Evolutionary conservation across 495 filamentous ascomycete species (phyloP).

Genomic region (Eremomyces bilateralis): DNA sequence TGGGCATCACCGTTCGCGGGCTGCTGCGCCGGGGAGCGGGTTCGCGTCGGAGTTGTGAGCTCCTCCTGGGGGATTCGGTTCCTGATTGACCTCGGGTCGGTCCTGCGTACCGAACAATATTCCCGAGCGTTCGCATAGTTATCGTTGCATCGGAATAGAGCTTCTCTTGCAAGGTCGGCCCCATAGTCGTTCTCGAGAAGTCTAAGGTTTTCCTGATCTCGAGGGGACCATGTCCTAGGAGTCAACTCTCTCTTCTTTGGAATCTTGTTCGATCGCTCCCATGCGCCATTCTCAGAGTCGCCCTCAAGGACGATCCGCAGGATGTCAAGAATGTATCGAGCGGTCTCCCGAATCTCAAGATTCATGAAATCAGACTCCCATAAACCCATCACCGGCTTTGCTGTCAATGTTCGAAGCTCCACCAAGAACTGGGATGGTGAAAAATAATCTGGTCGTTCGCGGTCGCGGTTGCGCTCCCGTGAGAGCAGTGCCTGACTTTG

Average conservation of each 20-base stretch:
- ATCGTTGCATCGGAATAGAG: slow-evolving; percentile 62
- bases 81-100: slow-evolving; percentile 22
- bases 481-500: slow-evolving; percentile 40
- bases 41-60: slow-evolving; percentile 1
- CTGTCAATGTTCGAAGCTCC: slow-evolving; percentile 60
- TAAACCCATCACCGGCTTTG: slow-evolving; percentile 56
- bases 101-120: slow-evolving; percentile 44
- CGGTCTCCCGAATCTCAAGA: slow-evolving; percentile 47
- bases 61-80: slow-evolving; percentile 44
- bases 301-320: slow-evolving; percentile 57
- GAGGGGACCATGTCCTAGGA: slow-evolving; percentile 18
- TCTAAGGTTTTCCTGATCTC: slow-evolving; percentile 15
- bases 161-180: slow-evolving; percentile 45
- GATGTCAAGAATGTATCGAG: slow-evolving; percentile 66
- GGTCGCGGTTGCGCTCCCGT: slow-evolving; percentile 25
- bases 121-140: slow-evolving; percentile 34
- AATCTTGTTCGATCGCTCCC: slow-evolving; percentile 33
- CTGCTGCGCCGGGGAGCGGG: not conserved
- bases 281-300: slow-evolving; percentile 48
- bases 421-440: slow-evolving; percentile 60
- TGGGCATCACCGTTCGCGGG: not conserved
- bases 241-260: slow-evolving; percentile 18
- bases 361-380: slow-evolving; percentile 72
- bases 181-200: slow-evolving; percentile 27
- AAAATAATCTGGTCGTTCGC: slow-evolving; percentile 42